A percentile compares a stretch with the other conserved stretches of the same genome.
Conservation (phyloP, 768 basidiomycete species). For the Rhodosporidiobolus sp. region DNA sequence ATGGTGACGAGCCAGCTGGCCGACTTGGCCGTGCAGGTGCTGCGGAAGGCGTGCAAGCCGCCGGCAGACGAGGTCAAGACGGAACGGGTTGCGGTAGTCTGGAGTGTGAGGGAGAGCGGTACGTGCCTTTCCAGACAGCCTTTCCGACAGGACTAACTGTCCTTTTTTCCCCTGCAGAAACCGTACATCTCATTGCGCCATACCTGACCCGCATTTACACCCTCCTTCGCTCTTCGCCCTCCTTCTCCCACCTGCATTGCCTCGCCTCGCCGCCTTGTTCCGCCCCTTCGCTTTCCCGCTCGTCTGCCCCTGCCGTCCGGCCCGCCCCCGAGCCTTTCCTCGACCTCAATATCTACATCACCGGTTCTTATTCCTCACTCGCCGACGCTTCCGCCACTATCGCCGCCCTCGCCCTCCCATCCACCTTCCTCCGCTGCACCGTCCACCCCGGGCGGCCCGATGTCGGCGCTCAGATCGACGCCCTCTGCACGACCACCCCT, state of each 20-base stretch:
- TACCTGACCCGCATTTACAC: slow-evolving; percentile 3
- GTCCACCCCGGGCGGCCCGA: slow-evolving; percentile 5
- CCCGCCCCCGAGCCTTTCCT: background rate
- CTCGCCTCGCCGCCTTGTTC: background rate
- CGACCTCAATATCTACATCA: slow-evolving; percentile 3
- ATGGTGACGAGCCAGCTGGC: slow-evolving; percentile 10
- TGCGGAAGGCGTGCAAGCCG: background rate
- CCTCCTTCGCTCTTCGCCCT: background rate
- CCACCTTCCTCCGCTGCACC: background rate
- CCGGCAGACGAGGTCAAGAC: background rate
- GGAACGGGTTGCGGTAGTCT: slow-evolving; percentile 11
- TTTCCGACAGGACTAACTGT: background rate
- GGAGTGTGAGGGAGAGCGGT: slow-evolving; percentile 4
- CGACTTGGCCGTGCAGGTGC: background rate
- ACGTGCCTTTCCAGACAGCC: background rate
- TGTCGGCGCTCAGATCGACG: slow-evolving; percentile 1
- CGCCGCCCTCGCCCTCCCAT: background rate
- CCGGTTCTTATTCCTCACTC: background rate
- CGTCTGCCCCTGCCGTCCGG: too few relatives aligned
- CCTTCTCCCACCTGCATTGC: background rate
- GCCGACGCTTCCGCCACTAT: background rate
- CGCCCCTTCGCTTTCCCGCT: background rate
- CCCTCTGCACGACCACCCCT: background rate
- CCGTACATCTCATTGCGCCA: slow-evolving; percentile 1
- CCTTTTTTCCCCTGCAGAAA: background rate